Evolutionary conservation across 768 basidiomycete genomes (phyloP), one percentile per base, ranked within the genome.

Genomic region (Cyathus striatus): DNA sequence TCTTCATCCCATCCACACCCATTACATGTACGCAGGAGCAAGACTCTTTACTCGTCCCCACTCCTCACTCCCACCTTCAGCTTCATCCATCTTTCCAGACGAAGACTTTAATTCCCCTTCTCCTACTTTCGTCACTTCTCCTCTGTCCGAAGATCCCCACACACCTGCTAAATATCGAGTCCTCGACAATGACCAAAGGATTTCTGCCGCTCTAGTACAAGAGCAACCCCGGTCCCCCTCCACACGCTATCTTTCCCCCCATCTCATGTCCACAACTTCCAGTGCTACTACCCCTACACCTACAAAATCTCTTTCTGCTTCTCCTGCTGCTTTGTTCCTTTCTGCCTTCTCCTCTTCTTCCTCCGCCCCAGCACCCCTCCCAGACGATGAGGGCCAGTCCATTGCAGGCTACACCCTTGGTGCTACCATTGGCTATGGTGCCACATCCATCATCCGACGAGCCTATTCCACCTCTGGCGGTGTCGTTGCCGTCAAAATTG

Each of bases 401-500:
- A 71, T 93, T 9, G 72, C 77, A 0, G 83, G 84, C 7, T 94
- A 91, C 56, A 77, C 73, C 5, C 73, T 96, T 0, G 92, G 89
- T 13, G 71, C 72, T 23, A 68, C 86, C 50, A 76, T 95, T 10
- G 92, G 87, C 20, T 71, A 77, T 46, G 92, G 93, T 6, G 86
- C 81, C 5, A 90, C 90, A 59, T 90, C 90, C 12, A 80, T 79
- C 45, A 87, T 95, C 45, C 68, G 86, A 41, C 76, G 77, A 5
- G 92, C 84, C 1, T 78, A 63, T 6, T 70, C 79, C 5, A 61
- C 74, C 3, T 81, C 85, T 2, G 87, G 81, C 23, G 73, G 73
- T 36, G 66, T 79, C 2, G 80, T 84, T 36, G 92, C 92, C 6
- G 83, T 93, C 62, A 94, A 94, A 61, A 87, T 93, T 50, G 76